phyloP scores from a whole-genome alignment of 2,329 filamentous ascomycete genomes.

The Neocatenulostroma microsporum region DNA sequence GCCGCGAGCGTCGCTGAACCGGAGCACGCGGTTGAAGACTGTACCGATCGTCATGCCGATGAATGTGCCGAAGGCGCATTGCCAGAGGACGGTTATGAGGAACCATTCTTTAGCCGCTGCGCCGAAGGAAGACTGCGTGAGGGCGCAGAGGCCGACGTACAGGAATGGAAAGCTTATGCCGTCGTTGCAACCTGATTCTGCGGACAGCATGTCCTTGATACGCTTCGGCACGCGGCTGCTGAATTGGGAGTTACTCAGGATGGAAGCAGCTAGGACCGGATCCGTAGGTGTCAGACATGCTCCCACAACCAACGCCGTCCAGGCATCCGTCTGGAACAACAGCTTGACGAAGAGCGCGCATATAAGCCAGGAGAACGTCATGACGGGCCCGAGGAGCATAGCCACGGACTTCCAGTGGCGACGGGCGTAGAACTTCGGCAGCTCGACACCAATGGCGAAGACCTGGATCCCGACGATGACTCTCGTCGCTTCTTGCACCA shows the following conservation, averaged over 20 bases:
- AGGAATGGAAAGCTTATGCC: constrained; percentile 50
- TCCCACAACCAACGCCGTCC: constrained; percentile 44
- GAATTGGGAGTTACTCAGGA: constrained; percentile 48
- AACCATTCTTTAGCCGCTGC: constrained; percentile 46
- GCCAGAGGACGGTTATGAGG: constrained; percentile 48
- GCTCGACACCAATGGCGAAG: constrained; percentile 29
- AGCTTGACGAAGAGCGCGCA: constrained; percentile 41
- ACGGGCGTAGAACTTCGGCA: constrained; percentile 40
- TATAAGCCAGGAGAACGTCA: constrained; percentile 44
- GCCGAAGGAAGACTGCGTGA: constrained; percentile 33
- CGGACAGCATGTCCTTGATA: constrained; percentile 45
- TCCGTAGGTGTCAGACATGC: constrained; percentile 52
- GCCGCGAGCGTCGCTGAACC: constrained; percentile 38
- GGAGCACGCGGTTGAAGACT: constrained; percentile 41
- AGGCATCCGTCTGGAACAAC: constrained; percentile 40
- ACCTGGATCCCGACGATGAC: constrained; percentile 41
- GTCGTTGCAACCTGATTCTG: constrained; percentile 51
- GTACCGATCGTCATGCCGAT: constrained; percentile 44
- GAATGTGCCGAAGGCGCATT: constrained; percentile 43
- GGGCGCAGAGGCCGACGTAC: constrained; percentile 44
- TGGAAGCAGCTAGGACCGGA: constrained; percentile 48
- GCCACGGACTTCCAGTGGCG: constrained; percentile 46
- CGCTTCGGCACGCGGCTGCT: constrained; percentile 45
- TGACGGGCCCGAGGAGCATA: constrained; percentile 46
- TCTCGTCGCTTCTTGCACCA: constrained; percentile 27